Evolutionary conservation across 768 basidiomycete species (phyloP).

Genomic region (Amanita inopinata): DNA sequence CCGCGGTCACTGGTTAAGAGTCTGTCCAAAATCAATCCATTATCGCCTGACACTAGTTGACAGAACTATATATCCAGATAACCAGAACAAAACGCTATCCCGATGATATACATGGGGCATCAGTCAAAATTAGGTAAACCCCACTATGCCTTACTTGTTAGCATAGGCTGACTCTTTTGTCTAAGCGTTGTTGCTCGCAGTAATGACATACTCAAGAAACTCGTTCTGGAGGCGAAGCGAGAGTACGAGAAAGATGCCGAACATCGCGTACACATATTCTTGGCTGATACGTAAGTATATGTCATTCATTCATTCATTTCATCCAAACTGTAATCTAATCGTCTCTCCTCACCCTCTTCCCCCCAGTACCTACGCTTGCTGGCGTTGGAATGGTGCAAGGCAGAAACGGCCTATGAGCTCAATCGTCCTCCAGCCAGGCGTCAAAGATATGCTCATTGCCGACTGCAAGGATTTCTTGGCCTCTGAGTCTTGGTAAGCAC

Average conservation of each 20-base stretch:
- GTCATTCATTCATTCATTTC: conserved; percentile 10
- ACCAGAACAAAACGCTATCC: conserved; percentile 70
- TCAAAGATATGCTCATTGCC: conserved; percentile 82
- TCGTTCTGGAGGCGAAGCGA: conserved; percentile 79
- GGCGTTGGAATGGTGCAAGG: conserved; percentile 84
- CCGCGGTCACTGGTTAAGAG: conserved; percentile 80
- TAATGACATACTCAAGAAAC: conserved; percentile 79
- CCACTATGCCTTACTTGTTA: conserved; percentile 1
- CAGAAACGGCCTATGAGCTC: conserved; percentile 89
- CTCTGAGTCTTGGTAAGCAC: conserved; percentile 74
- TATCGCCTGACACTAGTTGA: conserved; percentile 14
- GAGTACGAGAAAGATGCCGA: conserved; percentile 89
- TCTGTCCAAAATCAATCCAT: conserved; percentile 24
- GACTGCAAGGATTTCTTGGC: conserved; percentile 81
- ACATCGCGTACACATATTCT: conserved; percentile 82
- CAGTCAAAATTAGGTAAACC: conserved; percentile 70
- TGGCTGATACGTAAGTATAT: conserved; percentile 73
- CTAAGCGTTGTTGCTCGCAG: conserved; percentile 82
- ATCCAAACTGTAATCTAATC: conserved; percentile 10
- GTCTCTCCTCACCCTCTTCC: too few species aligned
- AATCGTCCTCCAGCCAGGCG: conserved; percentile 83
- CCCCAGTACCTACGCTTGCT: conserved; percentile 57
- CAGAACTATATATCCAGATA: conserved; percentile 37
- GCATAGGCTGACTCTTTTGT: neutral
- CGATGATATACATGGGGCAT: conserved; percentile 63